phyloP scores from a whole-genome alignment of 768 basidiomycete genomes.

The Peribolospora kevripleyi region DNA sequence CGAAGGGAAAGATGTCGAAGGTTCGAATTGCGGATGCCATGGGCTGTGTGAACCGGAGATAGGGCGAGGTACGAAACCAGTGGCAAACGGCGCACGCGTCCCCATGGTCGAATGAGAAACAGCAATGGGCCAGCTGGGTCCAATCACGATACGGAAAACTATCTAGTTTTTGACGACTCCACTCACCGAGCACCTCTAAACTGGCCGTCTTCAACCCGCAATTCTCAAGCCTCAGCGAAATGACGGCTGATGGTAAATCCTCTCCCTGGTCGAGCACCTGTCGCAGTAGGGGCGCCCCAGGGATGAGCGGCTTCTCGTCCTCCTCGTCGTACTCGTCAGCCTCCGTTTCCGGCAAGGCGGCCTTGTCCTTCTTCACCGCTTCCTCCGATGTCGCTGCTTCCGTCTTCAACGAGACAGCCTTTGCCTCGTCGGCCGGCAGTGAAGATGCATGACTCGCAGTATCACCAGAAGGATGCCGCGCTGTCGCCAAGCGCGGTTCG shows the following conservation, averaged over 20 bases:
- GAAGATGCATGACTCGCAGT: background rate
- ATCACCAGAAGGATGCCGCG: background rate
- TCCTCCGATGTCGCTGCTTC: background rate
- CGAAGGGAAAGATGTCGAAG: slow-evolving; percentile 73
- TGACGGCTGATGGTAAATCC: slow-evolving; percentile 20
- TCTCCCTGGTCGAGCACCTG: slow-evolving; percentile 3
- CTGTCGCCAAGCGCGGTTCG: too few species aligned
- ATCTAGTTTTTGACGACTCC: background rate
- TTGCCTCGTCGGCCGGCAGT: background rate
- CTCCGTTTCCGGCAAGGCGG: background rate
- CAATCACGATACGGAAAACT: background rate
- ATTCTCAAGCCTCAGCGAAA: slow-evolving; percentile 57
- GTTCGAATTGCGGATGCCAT: slow-evolving; percentile 56
- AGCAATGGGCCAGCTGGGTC: background rate
- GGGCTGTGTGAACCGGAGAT: slow-evolving; percentile 27
- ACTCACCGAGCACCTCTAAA: slow-evolving; percentile 57
- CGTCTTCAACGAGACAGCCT: background rate
- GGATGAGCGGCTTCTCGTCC: slow-evolving; percentile 12
- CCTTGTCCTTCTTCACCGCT: background rate
- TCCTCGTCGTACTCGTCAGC: background rate
- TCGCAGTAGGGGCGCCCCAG: slow-evolving; percentile 19
- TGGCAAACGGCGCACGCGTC: background rate
- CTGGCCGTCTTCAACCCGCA: slow-evolving; percentile 48
- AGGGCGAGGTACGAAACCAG: background rate
- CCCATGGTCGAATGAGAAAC: background rate